These are phyloP conservation scores for Anthoceros angustus DNA, from an alignment of 225 moss, liverwort and hornwort genomes.

Conservation along the genomic window DNA sequence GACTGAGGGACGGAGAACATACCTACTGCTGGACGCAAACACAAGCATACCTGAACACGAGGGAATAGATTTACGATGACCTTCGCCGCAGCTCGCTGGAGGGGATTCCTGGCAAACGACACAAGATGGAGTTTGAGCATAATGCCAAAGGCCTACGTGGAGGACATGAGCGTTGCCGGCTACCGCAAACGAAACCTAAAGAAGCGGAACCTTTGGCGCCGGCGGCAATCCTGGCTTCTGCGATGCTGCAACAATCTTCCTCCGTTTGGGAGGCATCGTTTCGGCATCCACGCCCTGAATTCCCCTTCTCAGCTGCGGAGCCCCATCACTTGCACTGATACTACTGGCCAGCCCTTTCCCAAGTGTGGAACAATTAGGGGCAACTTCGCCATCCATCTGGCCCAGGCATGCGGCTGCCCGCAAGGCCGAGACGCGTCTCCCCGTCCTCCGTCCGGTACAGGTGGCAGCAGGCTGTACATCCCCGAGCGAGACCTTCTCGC, in stretches of 20 bases:
- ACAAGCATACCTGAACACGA: too few species aligned
- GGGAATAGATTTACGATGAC: too few species aligned
- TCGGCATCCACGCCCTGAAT: neutral
- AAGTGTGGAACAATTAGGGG: neutral
- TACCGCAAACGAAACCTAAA: too few species aligned
- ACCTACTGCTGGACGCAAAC: too few species aligned
- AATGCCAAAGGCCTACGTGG: too few species aligned
- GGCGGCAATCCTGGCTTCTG: too few species aligned
- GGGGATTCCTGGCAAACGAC: too few species aligned
- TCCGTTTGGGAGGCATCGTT: neutral
- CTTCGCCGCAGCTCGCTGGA: too few species aligned
- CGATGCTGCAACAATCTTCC: neutral
- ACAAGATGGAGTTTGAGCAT: too few species aligned
- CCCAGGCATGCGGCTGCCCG: neutral
- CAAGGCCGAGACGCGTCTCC: constrained; percentile 1
- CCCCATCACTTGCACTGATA: neutral
- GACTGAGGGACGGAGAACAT: too few species aligned
- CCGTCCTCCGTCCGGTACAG: neutral
- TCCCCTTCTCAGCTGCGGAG: neutral
- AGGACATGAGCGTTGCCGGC: too few species aligned
- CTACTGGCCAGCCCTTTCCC: neutral
- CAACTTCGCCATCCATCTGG: neutral
- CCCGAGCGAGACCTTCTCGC: neutral
- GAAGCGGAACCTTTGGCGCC: too few species aligned
- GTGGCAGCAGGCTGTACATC: neutral